These are phyloP conservation scores for Fusarium nanum DNA, from an alignment of 2,329 filamentous ascomycete genomes.

Conservation along the genomic window DNA sequence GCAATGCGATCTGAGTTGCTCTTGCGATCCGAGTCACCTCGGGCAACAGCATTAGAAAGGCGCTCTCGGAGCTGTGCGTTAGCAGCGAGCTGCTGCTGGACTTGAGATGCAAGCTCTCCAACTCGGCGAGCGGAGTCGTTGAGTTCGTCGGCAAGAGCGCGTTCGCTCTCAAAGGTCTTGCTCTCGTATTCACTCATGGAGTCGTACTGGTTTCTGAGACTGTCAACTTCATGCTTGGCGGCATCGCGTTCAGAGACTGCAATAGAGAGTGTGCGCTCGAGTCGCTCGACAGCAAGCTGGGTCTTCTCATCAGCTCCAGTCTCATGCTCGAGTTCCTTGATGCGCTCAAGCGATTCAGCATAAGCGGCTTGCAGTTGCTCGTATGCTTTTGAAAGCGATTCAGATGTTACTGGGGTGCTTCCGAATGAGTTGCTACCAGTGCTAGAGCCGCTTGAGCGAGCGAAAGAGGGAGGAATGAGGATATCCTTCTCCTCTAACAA, in stretches of 20 bases:
- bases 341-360: slow-evolving; percentile 71
- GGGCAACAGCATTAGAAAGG: slow-evolving; percentile 80
- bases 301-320: slow-evolving; percentile 68
- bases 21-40: slow-evolving; percentile 86
- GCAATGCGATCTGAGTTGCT: slow-evolving; percentile 85
- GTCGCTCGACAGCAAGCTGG: slow-evolving; percentile 69
- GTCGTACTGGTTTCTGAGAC: slow-evolving; percentile 71
- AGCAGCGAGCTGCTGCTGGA: slow-evolving; percentile 81
- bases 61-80: slow-evolving; percentile 82
- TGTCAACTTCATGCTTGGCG: slow-evolving; percentile 72
- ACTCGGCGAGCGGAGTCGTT: slow-evolving; percentile 79
- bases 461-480: slow-evolving; percentile 71
- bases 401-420: slow-evolving; percentile 69
- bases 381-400: slow-evolving; percentile 79
- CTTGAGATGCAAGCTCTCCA: slow-evolving; percentile 81
- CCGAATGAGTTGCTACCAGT: slow-evolving; percentile 46
- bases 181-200: slow-evolving; percentile 68
- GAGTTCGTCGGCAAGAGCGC: slow-evolving; percentile 75
- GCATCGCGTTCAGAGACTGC: slow-evolving; percentile 78
- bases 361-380: slow-evolving; percentile 80
- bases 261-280: slow-evolving; percentile 75
- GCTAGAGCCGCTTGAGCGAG: slow-evolving; percentile 55
- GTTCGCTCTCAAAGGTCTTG: slow-evolving; percentile 68
- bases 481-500: slow-evolving; percentile 88
- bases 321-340: slow-evolving; percentile 71